Base-by-base conservation (phyloP, 2,329 filamentous ascomycete genomes). In the Diplodia sapinea region DNA sequence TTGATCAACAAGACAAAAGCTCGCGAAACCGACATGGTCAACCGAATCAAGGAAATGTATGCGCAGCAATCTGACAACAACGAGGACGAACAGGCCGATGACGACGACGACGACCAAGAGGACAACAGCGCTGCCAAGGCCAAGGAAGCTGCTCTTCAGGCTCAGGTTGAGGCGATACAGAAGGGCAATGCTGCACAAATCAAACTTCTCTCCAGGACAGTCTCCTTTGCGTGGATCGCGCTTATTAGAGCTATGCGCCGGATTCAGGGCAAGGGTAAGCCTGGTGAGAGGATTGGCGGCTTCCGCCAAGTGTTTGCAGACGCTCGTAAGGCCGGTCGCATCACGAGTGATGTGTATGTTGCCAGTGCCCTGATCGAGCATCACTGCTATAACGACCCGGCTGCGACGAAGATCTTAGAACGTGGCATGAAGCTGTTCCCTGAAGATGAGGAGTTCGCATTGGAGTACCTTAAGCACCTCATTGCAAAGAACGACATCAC, bases 391-490 rank as follows among this genome's bases (percentile, higher is more conserved):
- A 95, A 96, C 75, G 95, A 98, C 74, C 87, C 90, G 0, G 92
- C 95, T 0, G 94, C 94, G 1, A 92, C 91, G 52, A 97, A 95
- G 81, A 98, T 99, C 69, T 96, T 98, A 72, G 95, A 99, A 77
- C 91, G 94, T 55, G 95, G 95, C 23, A 89, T 94, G 70, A 95
- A 93, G 75, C 84, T 99, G 13, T 99, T 98, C 75, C 94, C 94
- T 0, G 92, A 96, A 59, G 94, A 98, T 74, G 94, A 97, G 77
- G 86, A 89, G 68, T 98, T 98, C 79, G 93, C 96, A 70, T 86
- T 99, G 63, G 94, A 98, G 79, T 98, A 99, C 78, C 85, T 99
- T 73, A 97, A 97, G 81, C 95, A 97, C 79, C 83, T 99, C 69
- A 91, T 98, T 73, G 90, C 91, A 13, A 93, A 92, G 76, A 94